These are phyloP conservation scores for Rosa lucieae DNA, from an alignment of 306 rosid species.

Conservation along the genomic window DNA sequence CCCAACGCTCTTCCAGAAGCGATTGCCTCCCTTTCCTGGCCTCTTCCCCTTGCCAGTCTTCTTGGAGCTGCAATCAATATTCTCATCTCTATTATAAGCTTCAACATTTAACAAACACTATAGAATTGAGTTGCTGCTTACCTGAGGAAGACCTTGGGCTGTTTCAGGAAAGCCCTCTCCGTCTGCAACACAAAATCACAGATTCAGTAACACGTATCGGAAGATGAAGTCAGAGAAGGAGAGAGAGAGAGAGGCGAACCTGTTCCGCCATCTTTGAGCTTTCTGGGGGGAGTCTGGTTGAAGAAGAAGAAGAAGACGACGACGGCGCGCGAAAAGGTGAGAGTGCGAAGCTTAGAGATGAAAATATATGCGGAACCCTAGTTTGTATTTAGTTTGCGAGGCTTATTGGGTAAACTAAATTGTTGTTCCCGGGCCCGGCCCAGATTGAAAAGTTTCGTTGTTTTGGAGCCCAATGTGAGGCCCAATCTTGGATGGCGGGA, in stretches of 20 bases:
- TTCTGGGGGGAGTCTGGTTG: not conserved
- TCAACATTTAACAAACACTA: not conserved
- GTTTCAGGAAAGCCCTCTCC: slow-evolving; percentile 76
- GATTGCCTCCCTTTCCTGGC: slow-evolving; percentile 66
- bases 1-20: slow-evolving; percentile 60
- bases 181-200: slow-evolving; percentile 38
- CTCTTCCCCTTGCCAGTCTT: slow-evolving; percentile 62
- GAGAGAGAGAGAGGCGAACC: slow-evolving; percentile 27
- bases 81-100: not conserved
- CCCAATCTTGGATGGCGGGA: slow-evolving; percentile 12
- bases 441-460: not conserved
- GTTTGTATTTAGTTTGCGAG: not conserved
- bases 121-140: slow-evolving; percentile 3
- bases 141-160: slow-evolving; percentile 72
- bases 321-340: not conserved
- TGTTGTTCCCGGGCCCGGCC: not conserved
- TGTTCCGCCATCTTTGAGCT: slow-evolving; percentile 60
- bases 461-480: not conserved
- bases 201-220: not conserved
- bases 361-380: slow-evolving; percentile 30
- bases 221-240: not conserved
- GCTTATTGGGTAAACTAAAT: not conserved
- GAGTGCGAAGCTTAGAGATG: not conserved
- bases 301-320: not conserved
- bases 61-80: slow-evolving; percentile 44